A percentile compares a stretch with the other conserved stretches of the same genome.
Evolutionary conservation across 306 rosid genomes (phyloP).

Genomic region (Senna siamea): DNA sequence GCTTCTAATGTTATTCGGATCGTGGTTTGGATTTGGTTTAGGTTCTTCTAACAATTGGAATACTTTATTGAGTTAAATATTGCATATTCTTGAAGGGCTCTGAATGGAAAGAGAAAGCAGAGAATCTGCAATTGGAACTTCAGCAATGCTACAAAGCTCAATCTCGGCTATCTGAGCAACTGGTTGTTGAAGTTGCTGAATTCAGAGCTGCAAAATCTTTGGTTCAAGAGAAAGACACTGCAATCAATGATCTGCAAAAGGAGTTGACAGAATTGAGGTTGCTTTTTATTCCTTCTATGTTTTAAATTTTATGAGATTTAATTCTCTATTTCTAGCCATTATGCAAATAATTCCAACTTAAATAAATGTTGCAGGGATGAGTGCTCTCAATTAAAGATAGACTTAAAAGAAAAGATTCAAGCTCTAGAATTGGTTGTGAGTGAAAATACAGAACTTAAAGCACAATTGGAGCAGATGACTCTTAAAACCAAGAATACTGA

Average conservation of each 20-base stretch:
- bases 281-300: conserved; percentile 30
- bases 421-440: conserved; percentile 68
- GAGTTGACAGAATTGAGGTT: conserved; percentile 77
- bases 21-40: background rate
- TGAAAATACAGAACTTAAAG: conserved; percentile 79
- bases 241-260: conserved; percentile 54
- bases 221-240: conserved; percentile 70
- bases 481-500: conserved; percentile 71
- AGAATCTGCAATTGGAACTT: conserved; percentile 80
- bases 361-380: conserved; percentile 65
- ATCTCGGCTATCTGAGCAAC: conserved; percentile 90
- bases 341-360: background rate
- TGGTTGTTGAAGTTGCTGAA: conserved; percentile 93
- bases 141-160: conserved; percentile 98
- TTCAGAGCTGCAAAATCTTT: conserved; percentile 71
- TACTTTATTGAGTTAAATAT: conserved; percentile 17
- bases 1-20: conserved; percentile 23
- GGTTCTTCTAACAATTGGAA: conserved; percentile 8
- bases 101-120: conserved; percentile 97
- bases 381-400: conserved; percentile 64
- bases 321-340: background rate
- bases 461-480: conserved; percentile 68
- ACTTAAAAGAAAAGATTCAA: conserved; percentile 77
- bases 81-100: conserved; percentile 65
- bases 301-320: background rate